Conservation (phyloP, 2,329 filamentous ascomycete genomes). For the Fusarium redolens region DNA sequence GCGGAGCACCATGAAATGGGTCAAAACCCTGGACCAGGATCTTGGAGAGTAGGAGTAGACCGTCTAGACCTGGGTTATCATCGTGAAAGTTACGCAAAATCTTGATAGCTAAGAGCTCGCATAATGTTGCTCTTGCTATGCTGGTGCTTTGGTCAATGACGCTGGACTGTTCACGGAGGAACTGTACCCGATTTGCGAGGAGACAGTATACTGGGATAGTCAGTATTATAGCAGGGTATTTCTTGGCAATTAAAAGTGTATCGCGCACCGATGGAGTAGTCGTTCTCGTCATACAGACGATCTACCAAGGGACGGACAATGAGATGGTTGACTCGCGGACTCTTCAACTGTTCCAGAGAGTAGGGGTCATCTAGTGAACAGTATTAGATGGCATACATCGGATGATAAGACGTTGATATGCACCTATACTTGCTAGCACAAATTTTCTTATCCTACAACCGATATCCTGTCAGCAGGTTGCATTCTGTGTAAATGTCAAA, state of each 20-base stretch:
- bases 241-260: no score
- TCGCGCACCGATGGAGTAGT: neutral
- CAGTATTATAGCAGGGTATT: no score
- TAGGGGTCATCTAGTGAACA: neutral
- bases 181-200: constrained; percentile 76
- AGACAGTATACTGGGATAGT: constrained; percentile 67
- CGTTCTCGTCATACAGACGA: constrained; percentile 1
- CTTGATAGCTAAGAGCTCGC: constrained; percentile 73
- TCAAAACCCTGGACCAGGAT: constrained; percentile 77
- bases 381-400: neutral
- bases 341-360: constrained; percentile 8
- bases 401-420: no score
- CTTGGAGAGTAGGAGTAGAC: constrained; percentile 72
- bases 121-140: constrained; percentile 72
- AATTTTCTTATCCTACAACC: neutral
- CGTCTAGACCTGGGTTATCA: constrained; percentile 69
- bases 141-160: constrained; percentile 75
- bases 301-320: constrained; percentile 10
- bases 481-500: rapidly evolving
- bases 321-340: constrained; percentile 5
- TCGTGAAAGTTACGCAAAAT: constrained; percentile 75
- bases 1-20: constrained; percentile 74
- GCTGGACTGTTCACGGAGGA: constrained; percentile 72
- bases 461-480: rapidly evolving
- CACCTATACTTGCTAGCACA: constrained; percentile 14